Evolutionary conservation across 352 stramenopile genomes (phyloP), one percentile per base, ranked within the genome.

Genomic region (Globisporangium nagaii): DNA sequence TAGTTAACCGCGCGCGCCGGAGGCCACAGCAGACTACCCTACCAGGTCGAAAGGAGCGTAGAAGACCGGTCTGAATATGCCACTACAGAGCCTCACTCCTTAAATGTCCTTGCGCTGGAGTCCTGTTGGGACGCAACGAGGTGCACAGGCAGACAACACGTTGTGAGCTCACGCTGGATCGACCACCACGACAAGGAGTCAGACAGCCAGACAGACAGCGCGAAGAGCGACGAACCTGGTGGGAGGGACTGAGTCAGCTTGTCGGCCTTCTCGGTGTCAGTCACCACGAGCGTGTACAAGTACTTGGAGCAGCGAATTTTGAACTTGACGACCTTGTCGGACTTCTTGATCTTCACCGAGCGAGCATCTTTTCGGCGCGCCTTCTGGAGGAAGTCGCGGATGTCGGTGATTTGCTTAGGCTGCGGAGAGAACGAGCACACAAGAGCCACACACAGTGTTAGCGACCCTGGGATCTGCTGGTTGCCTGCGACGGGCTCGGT

Each of bases 301-400:
- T 98, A 98, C 76, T 95, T 96, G 68, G 88, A 98, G 95, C 97
- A 99, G 70, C 97, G 94, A 75, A 99, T 99, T 90, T 99, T 99
- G 90, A 99, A 99, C 90, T 99, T 99, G 74, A 97, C 97, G 56
- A 98, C 88, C 73, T 92, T 78, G 65, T 88, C 80, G 62, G 87
- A 90, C 93, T 99, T 99, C 81, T 98, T 98, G 74, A 99, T 99
- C 84, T 99, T 99, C 43, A 99, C 96, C 62, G 97, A 97, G 67
- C 96, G 97, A 66, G 97, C 97, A 88, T 98, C 93, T 79, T 96
- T 96, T 86, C 96, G 79, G 71, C 96, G 93, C 56, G 96, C 96
- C 86, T 98, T 99, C 82, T 98, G 96, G 68, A 99, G 87, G 80
- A 99, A 99, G 80, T 99, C 96, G 68, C 95, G 91, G 75, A 99